These are phyloP conservation scores for Nothomitra cinnamomea DNA, from an alignment of 2,329 filamentous ascomycete genomes.

Conservation along the genomic window DNA sequence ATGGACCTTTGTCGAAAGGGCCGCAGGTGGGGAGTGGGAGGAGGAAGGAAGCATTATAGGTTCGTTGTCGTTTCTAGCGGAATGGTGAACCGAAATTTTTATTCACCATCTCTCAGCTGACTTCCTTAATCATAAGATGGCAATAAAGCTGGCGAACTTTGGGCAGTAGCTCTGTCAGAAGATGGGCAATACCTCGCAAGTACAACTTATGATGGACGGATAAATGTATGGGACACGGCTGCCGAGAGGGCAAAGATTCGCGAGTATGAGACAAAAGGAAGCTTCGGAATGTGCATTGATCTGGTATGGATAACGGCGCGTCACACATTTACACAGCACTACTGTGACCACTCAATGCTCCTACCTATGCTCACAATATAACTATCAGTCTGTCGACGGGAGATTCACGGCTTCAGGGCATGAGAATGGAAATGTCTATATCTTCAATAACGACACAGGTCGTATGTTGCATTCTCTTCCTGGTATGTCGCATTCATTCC, in stretches of 20 bases:
- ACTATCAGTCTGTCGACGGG: slow-evolving; percentile 47
- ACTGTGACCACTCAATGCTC: neutral
- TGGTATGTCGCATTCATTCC: slow-evolving; percentile 30
- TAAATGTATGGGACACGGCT: slow-evolving; percentile 69
- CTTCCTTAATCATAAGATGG: slow-evolving; percentile 19
- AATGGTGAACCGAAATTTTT: neutral
- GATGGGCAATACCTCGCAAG: slow-evolving; percentile 74
- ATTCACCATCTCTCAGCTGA: slow-evolving; percentile 10
- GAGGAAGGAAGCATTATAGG: slow-evolving; percentile 29
- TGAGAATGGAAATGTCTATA: slow-evolving; percentile 78
- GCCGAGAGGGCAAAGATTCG: slow-evolving; percentile 46
- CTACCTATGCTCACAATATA: neutral
- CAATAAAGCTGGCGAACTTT: slow-evolving; percentile 54
- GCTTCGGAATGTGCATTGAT: slow-evolving; percentile 80
- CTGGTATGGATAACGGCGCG: slow-evolving; percentile 30
- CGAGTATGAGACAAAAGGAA: slow-evolving; percentile 82
- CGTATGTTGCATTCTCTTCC: slow-evolving; percentile 73
- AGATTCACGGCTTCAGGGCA: slow-evolving; percentile 81
- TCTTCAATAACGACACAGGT: slow-evolving; percentile 86
- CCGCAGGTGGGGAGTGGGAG: slow-evolving; percentile 34
- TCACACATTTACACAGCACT: neutral
- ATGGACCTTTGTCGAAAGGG: slow-evolving; percentile 33
- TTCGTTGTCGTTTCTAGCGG: slow-evolving; percentile 13
- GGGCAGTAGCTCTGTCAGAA: slow-evolving; percentile 74
- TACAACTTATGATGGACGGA: slow-evolving; percentile 71